These are phyloP conservation scores for Penicillium goetzii DNA, from an alignment of 495 filamentous ascomycete genomes.

Conservation along the genomic window DNA sequence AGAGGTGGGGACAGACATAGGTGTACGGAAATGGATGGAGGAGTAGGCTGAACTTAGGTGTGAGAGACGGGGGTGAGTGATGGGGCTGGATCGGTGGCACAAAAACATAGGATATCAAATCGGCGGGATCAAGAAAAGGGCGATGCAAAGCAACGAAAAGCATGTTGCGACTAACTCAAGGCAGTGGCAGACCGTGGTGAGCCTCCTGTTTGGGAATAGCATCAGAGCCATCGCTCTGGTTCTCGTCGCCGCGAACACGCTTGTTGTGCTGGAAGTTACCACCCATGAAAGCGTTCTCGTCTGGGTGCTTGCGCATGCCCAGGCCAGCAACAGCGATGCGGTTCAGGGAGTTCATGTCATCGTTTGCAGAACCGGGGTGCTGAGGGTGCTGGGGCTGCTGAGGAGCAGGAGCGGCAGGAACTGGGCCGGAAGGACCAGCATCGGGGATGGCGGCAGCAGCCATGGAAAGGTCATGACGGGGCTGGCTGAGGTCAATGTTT, in stretches of 20 bases:
- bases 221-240: slow-evolving; percentile 33
- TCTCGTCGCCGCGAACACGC: slow-evolving; percentile 40
- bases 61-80: too few relatives aligned
- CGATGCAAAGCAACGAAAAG: background rate
- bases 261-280: slow-evolving; percentile 41
- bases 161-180: background rate
- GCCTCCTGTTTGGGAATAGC: slow-evolving; percentile 36
- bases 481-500: slow-evolving; percentile 58
- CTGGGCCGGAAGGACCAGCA: slow-evolving; percentile 17
- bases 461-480: slow-evolving; percentile 39
- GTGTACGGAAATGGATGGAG: background rate
- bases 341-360: slow-evolving; percentile 52
- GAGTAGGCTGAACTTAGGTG: background rate
- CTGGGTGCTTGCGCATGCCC: slow-evolving; percentile 52
- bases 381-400: slow-evolving; percentile 34
- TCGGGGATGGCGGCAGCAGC: slow-evolving; percentile 24
- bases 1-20: background rate
- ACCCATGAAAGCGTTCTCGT: slow-evolving; percentile 39
- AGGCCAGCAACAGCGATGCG: slow-evolving; percentile 51
- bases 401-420: slow-evolving; percentile 15
- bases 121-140: slow-evolving; percentile 8
- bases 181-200: slow-evolving; percentile 39
- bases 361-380: slow-evolving; percentile 33
- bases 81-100: background rate
- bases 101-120: slow-evolving; percentile 32